Base-by-base conservation (phyloP, 495 filamentous ascomycete species). In the Daldinia bambusicola region DNA sequence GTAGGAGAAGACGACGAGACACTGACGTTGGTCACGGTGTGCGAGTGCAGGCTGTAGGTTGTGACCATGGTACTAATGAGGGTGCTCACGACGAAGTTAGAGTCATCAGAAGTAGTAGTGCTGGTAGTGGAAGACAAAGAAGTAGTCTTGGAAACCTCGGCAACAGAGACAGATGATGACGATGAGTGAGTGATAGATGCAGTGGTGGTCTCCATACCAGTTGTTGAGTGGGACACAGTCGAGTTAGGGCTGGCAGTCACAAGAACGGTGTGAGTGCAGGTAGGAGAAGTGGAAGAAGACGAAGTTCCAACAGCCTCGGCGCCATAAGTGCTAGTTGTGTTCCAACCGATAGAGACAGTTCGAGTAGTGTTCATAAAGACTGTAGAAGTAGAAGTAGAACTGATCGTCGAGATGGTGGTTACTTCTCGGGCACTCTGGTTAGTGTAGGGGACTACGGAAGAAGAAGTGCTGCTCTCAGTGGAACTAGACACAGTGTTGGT, bases 31-130 rank as follows among this genome's bases (percentile, higher is more conserved):
- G 31, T 72, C 30, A 58, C 53, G 14, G 30, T 43, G 55, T 52
- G 45, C 9, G 55, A 6, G 56, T 64, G 66, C 45, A 61, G 36
- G 37, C 6, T 70, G 55, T 48, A 56, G 9, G 67, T 70, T 1
- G 61, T 61, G 61, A 70, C 52, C 43, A 70, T 55, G 0, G 61
- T 66, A 18, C 58, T 61, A 55, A 70, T 57, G 30, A 70, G 41
- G 0, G 61, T 66, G 37, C 58, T 64, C 36, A 62, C 43, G 36
- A 64, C 45, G 0, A 67, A 45, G 16, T 32, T 51, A 20, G n/a
- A 48, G 65, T 61, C 58, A 31, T 61, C 63, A 2, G 38, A 36
- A 1, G 69, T 48, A 9, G 51, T 45, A 10, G 34, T 26, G 26
- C 26, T 26, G 26, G 26, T 26, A 3, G 26, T 26, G 26, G 26